These are phyloP conservation scores for Amoeboaphelidium protococcarum DNA, from an alignment of 371 early-diverging fungal genomes.

Conservation along the genomic window DNA sequence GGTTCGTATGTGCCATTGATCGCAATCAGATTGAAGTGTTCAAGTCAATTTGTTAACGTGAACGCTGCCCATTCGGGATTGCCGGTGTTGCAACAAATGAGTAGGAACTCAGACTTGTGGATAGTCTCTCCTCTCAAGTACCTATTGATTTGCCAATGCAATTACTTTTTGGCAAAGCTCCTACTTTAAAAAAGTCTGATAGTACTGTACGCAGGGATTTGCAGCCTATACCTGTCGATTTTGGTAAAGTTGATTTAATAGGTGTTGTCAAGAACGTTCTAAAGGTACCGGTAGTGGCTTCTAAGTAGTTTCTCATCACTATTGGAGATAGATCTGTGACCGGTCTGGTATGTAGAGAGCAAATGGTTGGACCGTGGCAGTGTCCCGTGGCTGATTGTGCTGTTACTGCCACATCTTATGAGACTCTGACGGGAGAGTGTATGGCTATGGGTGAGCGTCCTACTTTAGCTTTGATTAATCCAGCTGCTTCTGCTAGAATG, in stretches of 20 bases:
- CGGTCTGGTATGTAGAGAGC: slow-evolving; percentile 78
- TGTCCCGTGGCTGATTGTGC: slow-evolving; percentile 86
- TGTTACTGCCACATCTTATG: slow-evolving; percentile 47
- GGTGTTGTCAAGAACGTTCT: slow-evolving; percentile 30
- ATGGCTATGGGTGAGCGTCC: slow-evolving; percentile 94
- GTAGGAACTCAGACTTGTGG: slow-evolving; percentile 27
- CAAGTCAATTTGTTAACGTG: slow-evolving; percentile 48
- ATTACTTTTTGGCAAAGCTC: slow-evolving; percentile 80
- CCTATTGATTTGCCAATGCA: slow-evolving; percentile 86
- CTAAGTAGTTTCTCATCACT: slow-evolving; percentile 79
- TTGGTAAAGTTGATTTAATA: too few relatives aligned
- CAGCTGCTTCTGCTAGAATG: slow-evolving; percentile 78
- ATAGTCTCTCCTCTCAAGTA: slow-evolving; percentile 13
- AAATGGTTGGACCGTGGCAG: slow-evolving; percentile 92
- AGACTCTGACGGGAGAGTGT: slow-evolving; percentile 50
- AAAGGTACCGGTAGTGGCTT: slow-evolving; percentile 59
- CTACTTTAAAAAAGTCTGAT: too few relatives aligned
- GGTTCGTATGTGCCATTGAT: slow-evolving; percentile 18
- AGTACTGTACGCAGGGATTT: too few relatives aligned
- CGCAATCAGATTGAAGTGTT: slow-evolving; percentile 35
- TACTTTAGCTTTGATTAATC: slow-evolving; percentile 46
- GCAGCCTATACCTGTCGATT: too few relatives aligned
- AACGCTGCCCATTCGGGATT: slow-evolving; percentile 70
- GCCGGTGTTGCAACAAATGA: slow-evolving; percentile 73
- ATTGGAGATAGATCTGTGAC: slow-evolving; percentile 88